phyloP scores from a whole-genome alignment of 192 early-diverging fungal genomes.

The Geranomyces michiganensis region DNA sequence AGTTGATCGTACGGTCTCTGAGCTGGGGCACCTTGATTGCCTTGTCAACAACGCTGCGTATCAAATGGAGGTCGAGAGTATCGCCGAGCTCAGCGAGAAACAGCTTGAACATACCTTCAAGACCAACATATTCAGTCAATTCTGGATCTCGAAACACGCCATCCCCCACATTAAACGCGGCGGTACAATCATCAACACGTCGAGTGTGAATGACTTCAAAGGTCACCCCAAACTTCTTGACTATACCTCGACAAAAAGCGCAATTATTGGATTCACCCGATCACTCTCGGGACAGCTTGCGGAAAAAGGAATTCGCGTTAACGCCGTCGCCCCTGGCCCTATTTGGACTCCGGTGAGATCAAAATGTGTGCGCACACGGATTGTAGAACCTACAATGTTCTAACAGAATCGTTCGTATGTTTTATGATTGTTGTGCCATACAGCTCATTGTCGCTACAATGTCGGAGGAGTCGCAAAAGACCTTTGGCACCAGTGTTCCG shows the following conservation, averaged over 20 bases:
- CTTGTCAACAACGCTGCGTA: conserved; percentile 39
- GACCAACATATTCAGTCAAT: conserved; percentile 50
- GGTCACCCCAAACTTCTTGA: conserved; percentile 24
- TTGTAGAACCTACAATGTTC: too few relatives aligned
- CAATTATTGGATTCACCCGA: conserved; percentile 41
- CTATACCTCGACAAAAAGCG: conserved; percentile 40
- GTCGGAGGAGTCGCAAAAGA: conserved; percentile 17
- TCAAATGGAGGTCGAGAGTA: conserved; percentile 37
- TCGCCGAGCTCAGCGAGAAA: conserved; percentile 34
- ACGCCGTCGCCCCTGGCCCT: conserved; percentile 39
- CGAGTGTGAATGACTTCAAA: conserved; percentile 19
- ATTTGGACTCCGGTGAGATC: conserved; percentile 21
- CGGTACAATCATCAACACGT: conserved; percentile 29
- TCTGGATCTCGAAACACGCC: conserved; percentile 54
- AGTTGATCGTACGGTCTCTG: conserved; percentile 11
- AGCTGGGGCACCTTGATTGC: conserved; percentile 20
- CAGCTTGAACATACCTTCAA: conserved; percentile 56
- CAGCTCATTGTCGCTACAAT: conserved; percentile 15
- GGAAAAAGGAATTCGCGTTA: conserved; percentile 43
- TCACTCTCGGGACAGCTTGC: conserved; percentile 39
- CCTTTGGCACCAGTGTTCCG: conserved; percentile 18
- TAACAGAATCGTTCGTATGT: too few relatives aligned
- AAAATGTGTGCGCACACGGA: too few relatives aligned
- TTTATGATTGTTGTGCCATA: background rate
- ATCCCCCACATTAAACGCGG: conserved; percentile 30